Percentiles rank a stretch among this genome's conserved stretches.
phyloP scores from a whole-genome alignment of 768 basidiomycete genomes.

The Phaffia tasmanica region DNA sequence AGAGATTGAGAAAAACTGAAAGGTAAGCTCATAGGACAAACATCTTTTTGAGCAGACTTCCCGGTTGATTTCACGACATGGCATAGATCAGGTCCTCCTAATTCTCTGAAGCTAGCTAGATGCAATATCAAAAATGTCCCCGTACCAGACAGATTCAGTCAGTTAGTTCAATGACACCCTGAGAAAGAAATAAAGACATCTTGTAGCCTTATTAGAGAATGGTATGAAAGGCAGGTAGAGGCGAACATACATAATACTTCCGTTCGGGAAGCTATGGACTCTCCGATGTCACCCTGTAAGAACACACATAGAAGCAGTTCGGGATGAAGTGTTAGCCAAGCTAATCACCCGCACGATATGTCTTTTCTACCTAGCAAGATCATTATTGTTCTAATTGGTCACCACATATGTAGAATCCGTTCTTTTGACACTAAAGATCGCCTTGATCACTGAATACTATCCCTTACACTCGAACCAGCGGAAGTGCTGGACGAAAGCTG shows the following conservation, averaged over 20 bases:
- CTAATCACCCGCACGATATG: background rate
- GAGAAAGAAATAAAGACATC: conserved; percentile 25
- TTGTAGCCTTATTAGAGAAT: background rate
- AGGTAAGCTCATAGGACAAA: conserved; percentile 33
- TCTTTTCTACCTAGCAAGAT: background rate
- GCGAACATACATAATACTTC: conserved; percentile 67
- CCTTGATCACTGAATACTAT: no score
- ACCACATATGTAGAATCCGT: background rate
- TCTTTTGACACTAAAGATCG: no score
- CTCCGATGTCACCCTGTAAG: conserved; percentile 65
- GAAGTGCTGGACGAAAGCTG: conserved; percentile 37
- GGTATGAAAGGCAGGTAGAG: background rate
- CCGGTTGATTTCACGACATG: conserved; percentile 90
- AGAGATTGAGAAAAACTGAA: background rate
- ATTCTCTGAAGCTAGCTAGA: conserved; percentile 84
- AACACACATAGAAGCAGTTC: background rate
- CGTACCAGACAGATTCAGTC: background rate
- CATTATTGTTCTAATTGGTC: background rate
- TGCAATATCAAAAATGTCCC: background rate
- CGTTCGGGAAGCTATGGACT: conserved; percentile 76
- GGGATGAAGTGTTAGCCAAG: background rate
- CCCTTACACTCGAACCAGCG: background rate
- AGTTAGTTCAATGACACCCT: conserved; percentile 25
- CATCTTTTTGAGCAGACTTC: conserved; percentile 71
- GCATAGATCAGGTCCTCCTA: conserved; percentile 92